Conservation (phyloP, 257 asterid genomes). For the Marsdenia floribunda region DNA sequence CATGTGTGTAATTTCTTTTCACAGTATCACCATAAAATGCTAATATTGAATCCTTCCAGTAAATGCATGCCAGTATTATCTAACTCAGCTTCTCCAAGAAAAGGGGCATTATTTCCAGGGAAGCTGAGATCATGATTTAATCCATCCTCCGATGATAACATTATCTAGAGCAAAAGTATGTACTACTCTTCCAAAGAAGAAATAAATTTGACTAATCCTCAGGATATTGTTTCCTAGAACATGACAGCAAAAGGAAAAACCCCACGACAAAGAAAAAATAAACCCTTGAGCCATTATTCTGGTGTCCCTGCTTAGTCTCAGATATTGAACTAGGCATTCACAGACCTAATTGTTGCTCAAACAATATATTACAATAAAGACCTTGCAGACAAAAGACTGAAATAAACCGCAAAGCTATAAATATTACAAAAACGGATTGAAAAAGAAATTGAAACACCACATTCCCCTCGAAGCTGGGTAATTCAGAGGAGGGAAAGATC, state of each 20-base stretch:
- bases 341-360: neutral
- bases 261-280: neutral
- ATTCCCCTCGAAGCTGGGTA: neutral
- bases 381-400: neutral
- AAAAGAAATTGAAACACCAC: neutral
- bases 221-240: neutral
- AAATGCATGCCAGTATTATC: neutral
- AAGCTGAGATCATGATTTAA: neutral
- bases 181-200: neutral
- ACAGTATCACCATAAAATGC: neutral
- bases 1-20: neutral
- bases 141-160: neutral
- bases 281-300: neutral
- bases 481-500: no score
- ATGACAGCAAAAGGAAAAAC: neutral
- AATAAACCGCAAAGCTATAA: neutral
- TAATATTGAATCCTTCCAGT: neutral
- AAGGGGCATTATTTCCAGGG: neutral
- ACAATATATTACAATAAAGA: neutral
- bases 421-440: neutral
- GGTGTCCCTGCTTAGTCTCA: neutral
- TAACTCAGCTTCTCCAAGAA: neutral
- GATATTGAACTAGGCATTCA: neutral
- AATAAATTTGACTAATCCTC: neutral
- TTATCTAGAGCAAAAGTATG: neutral